Evolutionary conservation across 176 grass and related monocot genomes (phyloP), one percentile per base, ranked within the genome.

Genomic region (Cymbopogon citratus): DNA sequence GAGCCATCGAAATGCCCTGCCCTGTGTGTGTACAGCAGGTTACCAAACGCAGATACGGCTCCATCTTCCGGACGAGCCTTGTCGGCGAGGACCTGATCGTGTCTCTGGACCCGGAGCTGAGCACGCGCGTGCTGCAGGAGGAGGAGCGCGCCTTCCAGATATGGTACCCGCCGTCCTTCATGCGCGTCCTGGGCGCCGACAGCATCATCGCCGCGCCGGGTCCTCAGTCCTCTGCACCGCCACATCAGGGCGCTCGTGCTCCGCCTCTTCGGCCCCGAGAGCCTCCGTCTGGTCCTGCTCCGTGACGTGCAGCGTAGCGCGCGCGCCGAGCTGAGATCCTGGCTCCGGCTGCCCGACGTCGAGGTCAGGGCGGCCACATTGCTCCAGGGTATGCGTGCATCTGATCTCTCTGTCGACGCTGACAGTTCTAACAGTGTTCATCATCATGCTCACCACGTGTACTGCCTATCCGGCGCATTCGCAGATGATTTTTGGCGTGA

Each of bases 401-500:
- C n/a, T n/a, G n/a, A n/a, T 33, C 31, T 33, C 31, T 33, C 31
- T 33, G 31, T 33, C 31, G 31, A 33, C 31, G 31, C 31, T 33
- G 31, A 33, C 1, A 33, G 31, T 33, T 33, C 31, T 33, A 3
- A 33, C 31, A 33, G 31, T 33, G 31, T 12, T 16, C 12, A 16
- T 66, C 1, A 21, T 4, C 31, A 9, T 21, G n/a, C n/a, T n/a
- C n/a, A n/a, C n/a, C n/a, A n/a, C n/a, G n/a, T n/a, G n/a, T n/a
- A n/a, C n/a, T n/a, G n/a, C n/a, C n/a, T n/a, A n/a, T n/a, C n/a
- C n/a, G n/a, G n/a, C n/a, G n/a, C n/a, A n/a, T n/a, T n/a, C n/a
- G n/a, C 21, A 93, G 88, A 94, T 94, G 91, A 87, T 94, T 69
- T 94, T 94, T 40, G 75, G 79, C 14, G 62, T 88, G 9, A 84